phyloP scores from a whole-genome alignment of 306 rosid genomes.

The Acacia crassicarpa region DNA sequence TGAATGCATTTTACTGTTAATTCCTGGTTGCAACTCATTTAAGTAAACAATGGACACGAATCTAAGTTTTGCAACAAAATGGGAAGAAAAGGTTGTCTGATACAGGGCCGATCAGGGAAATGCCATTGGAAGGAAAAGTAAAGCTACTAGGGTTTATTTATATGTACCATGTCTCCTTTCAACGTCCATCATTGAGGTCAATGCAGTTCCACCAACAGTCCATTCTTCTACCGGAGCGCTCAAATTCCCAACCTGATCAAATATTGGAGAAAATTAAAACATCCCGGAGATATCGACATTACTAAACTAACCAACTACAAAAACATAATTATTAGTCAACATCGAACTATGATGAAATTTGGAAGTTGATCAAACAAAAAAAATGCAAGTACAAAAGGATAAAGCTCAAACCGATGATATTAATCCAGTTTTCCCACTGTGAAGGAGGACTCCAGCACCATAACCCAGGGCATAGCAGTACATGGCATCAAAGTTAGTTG shows the following conservation, averaged over 20 bases:
- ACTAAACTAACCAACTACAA: neutral
- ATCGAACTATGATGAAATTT: conserved; percentile 15
- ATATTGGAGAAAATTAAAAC: conserved; percentile 12
- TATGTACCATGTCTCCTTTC: conserved; percentile 95
- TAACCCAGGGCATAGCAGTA: conserved; percentile 97
- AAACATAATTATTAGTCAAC: neutral
- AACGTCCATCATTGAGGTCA: conserved; percentile 90
- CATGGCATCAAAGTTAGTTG: conserved; percentile 91
- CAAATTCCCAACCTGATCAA: conserved; percentile 80
- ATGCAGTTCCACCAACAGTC: conserved; percentile 94
- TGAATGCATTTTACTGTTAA: conserved; percentile 17
- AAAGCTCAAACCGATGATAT: conserved; percentile 84
- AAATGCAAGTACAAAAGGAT: neutral
- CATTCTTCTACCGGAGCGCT: conserved; percentile 91
- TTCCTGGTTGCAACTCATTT: neutral
- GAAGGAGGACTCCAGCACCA: conserved; percentile 95
- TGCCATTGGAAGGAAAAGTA: neutral
- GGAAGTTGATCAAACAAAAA: conserved; percentile 13
- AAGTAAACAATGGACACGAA: neutral
- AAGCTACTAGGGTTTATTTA: conserved; percentile 11
- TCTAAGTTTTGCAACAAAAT: neutral
- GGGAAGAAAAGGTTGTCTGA: neutral
- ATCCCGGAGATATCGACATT: conserved; percentile 14
- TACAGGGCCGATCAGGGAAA: conserved; percentile 1
- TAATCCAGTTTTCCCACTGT: conserved; percentile 84